Evolutionary conservation across 208 protist species (phyloP), one percentile per base, ranked within the genome.

Genomic region (Trypanosoma grayi): DNA sequence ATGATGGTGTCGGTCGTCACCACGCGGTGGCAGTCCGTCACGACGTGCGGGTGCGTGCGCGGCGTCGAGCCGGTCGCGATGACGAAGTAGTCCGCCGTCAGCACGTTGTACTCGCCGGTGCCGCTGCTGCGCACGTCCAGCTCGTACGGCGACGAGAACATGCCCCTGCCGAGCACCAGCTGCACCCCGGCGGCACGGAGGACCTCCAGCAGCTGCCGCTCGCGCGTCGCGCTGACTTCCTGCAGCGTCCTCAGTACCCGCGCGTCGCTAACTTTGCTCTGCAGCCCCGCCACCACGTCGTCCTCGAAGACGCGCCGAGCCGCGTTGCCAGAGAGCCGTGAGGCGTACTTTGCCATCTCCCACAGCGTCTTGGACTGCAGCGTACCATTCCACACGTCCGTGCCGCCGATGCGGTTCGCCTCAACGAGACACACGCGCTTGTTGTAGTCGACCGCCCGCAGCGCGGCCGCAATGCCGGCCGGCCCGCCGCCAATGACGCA

Each of bases 361-460:
- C 81, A 92, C 58, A 92, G 48, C 41, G 81, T 77, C 60, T 87
- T 87, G 24, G 85, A 88, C 36, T 79, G 81, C 60, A 92, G 63
- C 28, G 84, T 79, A 25, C 85, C 85, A 37, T 72, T 68, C 85
- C 85, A 92, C 18, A 92, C 25, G 39, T 87, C 85, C 18, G 52
- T 44, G n/a, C 85, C 85, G 36, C 85, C 85, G 37, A 84, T 37
- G 24, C 69, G 73, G n/a, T 66, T 34, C 13, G 46, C 41, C 59
- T 92, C 85, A 4, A 92, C 62, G 18, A 92, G 60, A 56, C 80
- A 87, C 25, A 92, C 85, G 1, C 70, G 70, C 27, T 85, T 75
- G 1, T 71, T 75, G 60, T 77, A 81, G 48, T 75, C 59, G 4
- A 79, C 63, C 13, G 77, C 84, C 0, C 77, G 79, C 43, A 87